Evolutionary conservation across 257 asterid genomes (phyloP).

Genomic region (Salvia splendens): DNA sequence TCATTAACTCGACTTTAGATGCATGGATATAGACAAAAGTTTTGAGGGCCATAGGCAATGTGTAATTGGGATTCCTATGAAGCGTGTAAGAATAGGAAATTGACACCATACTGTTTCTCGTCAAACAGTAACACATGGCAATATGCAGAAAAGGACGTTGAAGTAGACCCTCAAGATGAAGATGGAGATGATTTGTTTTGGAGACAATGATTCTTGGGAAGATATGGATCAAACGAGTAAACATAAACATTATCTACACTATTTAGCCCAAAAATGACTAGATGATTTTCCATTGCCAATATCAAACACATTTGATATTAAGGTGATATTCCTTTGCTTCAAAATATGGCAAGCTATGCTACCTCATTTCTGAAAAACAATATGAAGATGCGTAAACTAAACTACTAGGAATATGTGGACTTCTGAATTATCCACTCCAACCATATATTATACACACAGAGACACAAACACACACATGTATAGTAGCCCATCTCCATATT

Average conservation of each 20-base stretch:
- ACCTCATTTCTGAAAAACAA: not conserved
- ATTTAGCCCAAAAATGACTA: not conserved
- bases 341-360: not conserved
- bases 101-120: not conserved
- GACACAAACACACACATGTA: not conserved
- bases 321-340: not conserved
- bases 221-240: not conserved
- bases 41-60: not conserved
- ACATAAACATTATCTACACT: not conserved
- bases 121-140: not conserved
- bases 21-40: not conserved
- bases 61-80: not conserved
- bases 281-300: slow-evolving; percentile 8
- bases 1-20: slow-evolving; percentile 13
- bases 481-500: slow-evolving; percentile 3
- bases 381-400: slow-evolving; percentile 3
- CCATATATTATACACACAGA: no score
- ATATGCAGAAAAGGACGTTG: slow-evolving; percentile 2
- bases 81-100: not conserved
- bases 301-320: not conserved
- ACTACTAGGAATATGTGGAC: slow-evolving; percentile 3
- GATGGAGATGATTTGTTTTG: not conserved
- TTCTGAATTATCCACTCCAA: not conserved
- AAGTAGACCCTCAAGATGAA: slow-evolving; percentile 13
- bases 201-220: not conserved